Conservation (phyloP, 1,139 yeast genomes). For the Scheffersomyces titani region DNA sequence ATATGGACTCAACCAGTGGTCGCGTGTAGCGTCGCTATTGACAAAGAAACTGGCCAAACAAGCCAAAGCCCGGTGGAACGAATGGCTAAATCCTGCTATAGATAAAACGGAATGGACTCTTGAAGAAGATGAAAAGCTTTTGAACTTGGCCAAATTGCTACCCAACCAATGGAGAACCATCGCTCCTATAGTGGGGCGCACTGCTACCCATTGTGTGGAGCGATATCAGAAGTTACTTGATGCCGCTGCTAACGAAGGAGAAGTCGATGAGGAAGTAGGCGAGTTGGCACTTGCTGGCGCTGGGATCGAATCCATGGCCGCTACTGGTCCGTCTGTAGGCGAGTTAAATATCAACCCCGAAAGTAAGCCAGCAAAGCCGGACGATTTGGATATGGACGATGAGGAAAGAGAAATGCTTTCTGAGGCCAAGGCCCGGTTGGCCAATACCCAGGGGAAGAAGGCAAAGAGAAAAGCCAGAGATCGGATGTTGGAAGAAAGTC, state of each 20-base stretch:
- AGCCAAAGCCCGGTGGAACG: slow-evolving; percentile 91
- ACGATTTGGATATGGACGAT: slow-evolving; percentile 75
- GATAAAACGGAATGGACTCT: slow-evolving; percentile 67
- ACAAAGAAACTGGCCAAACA: slow-evolving; percentile 88
- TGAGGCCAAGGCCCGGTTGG: slow-evolving; percentile 89
- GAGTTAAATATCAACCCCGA: slow-evolving; percentile 75
- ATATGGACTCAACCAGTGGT: slow-evolving; percentile 94
- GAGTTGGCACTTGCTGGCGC: slow-evolving; percentile 51
- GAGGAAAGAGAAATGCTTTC: slow-evolving; percentile 91
- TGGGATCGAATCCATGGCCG: slow-evolving; percentile 57
- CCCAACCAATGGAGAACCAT: slow-evolving; percentile 97
- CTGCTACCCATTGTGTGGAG: slow-evolving; percentile 88
- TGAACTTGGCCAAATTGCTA: slow-evolving; percentile 65
- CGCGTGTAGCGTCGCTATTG: slow-evolving; percentile 83
- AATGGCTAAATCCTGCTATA: slow-evolving; percentile 78
- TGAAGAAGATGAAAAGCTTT: slow-evolving; percentile 74
- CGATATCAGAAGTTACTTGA: slow-evolving; percentile 78
- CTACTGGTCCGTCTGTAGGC: slow-evolving; percentile 44
- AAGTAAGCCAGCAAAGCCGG: slow-evolving; percentile 81
- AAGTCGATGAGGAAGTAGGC: slow-evolving; percentile 24
- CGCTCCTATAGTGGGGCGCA: slow-evolving; percentile 75
- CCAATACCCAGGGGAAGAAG: slow-evolving; percentile 93
- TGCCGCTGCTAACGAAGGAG: slow-evolving; percentile 37
- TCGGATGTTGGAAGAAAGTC: slow-evolving; percentile 70
- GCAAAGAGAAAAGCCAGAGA: slow-evolving; percentile 92